Percentiles rank a stretch among this genome's conserved stretches.
phyloP scores from a whole-genome alignment of 1,139 yeast species.

The Sugiyamaella pinicola region DNA sequence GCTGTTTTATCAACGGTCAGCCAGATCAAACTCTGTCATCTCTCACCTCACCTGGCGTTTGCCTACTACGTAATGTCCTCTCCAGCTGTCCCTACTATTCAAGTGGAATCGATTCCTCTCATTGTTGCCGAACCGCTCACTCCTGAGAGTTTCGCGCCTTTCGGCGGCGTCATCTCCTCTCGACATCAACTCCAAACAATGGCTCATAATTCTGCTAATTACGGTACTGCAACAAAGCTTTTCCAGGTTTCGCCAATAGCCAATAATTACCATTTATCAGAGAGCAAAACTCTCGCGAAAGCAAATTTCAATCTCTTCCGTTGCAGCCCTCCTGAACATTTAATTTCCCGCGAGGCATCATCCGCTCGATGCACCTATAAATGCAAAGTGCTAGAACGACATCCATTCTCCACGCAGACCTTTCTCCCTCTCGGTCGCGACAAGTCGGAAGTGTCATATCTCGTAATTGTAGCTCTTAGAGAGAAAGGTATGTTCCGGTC shows the following conservation, averaged over 20 bases:
- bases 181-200: conserved; percentile 51
- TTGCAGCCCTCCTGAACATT: conserved; percentile 71
- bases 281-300: conserved; percentile 51
- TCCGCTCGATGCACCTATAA: conserved; percentile 46
- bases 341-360: conserved; percentile 44
- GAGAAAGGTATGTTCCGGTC: conserved; percentile 34
- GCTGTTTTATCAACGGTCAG: too few relatives aligned
- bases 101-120: neutral
- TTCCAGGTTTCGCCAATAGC: conserved; percentile 69
- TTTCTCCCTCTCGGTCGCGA: conserved; percentile 84
- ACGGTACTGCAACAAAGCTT: conserved; percentile 88
- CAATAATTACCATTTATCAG: conserved; percentile 53
- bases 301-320: conserved; percentile 85
- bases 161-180: conserved; percentile 60
- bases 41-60: too few relatives aligned
- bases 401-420: conserved; percentile 88
- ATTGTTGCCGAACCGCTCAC: conserved; percentile 48
- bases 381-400: conserved; percentile 80
- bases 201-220: conserved; percentile 66
- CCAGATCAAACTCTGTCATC: neutral
- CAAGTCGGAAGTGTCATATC: conserved; percentile 53
- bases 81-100: conserved; percentile 3
- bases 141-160: conserved; percentile 51
- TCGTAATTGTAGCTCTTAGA: conserved; percentile 78
- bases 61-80: too few relatives aligned